Evolutionary conservation across 2,329 filamentous ascomycete genomes (phyloP), one percentile per base, ranked within the genome.

Genomic region (Penicillium sp.): DNA sequence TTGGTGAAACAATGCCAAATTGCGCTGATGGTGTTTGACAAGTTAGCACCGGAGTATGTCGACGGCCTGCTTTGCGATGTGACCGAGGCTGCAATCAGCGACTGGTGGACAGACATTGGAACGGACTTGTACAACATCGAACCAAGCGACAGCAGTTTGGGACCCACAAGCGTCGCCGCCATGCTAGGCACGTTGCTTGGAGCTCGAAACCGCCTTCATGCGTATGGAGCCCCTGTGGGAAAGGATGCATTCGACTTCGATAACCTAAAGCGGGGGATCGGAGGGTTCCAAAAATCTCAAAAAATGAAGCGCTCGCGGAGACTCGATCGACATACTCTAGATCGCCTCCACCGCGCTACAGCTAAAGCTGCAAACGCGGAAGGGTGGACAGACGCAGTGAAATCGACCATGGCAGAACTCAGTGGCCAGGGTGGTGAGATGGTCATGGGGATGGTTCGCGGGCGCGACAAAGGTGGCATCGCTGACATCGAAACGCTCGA

Each of bases 91-190:
- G 91, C 92, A 1, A 86, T 97, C 64, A 88, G 87, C 58, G 90
- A 97, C 71, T 99, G 94, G 94, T 97, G 94, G 94, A 87, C 90
- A 1, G 91, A 96, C 66, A 88, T 97, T 56, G 94, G 94, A 1
- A 88, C 87, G 0, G 93, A 97, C 62, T 88, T 94, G 67, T 97
- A 93, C 78, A 95, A 93, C 52, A 85, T 92, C 32, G 94, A 97
- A 72, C 93, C 94, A 1, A 89, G 89, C 9, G 94, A 99, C 74
- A 93, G 93, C 11, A 92, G 96, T 21, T 78, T 99, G 2, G 94
- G 94, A 0, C 92, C 94, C 2, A 95, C 91, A 0, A 97, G 92
- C 0, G 92, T 97, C 7, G 86, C 92, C 21, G 93, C 90, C 2
- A 75, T 99, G 18, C 77, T 99, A 4, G 94, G 94, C 3, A 87